Evolutionary conservation across 768 basidiomycete genomes (phyloP).

Genomic region (Amanita polypyramis): DNA sequence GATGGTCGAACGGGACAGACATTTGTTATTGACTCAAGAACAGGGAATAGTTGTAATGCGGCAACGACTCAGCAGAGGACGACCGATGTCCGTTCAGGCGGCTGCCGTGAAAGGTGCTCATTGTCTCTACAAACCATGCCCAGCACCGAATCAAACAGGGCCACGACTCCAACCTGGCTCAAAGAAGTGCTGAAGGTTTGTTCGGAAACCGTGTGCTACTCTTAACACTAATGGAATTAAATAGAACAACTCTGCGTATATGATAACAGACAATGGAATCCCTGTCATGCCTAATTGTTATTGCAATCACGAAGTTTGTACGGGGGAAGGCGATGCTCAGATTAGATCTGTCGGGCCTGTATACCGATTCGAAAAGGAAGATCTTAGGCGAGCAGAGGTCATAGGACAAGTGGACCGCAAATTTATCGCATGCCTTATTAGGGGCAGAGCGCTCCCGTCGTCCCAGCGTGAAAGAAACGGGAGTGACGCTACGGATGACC

Average conservation of each 20-base stretch:
- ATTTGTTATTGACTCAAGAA: conserved; percentile 55
- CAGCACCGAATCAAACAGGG: conserved; percentile 8
- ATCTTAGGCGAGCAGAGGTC: conserved; percentile 47
- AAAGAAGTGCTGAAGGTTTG: conserved; percentile 45
- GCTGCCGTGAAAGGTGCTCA: conserved; percentile 16
- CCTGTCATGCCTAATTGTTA: conserved; percentile 12
- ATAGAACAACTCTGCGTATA: conserved; percentile 51
- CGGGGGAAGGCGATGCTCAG: conserved; percentile 3
- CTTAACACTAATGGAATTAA: background rate
- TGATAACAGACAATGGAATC: conserved; percentile 36
- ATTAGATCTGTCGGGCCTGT: background rate
- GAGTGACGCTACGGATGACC: conserved; percentile 11
- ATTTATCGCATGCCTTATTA: conserved; percentile 71
- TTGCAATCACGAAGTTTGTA: background rate
- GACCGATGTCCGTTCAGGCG: conserved; percentile 7
- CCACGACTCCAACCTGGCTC: conserved; percentile 52
- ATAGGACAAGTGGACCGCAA: conserved; percentile 86
- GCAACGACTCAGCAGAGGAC: conserved; percentile 10
- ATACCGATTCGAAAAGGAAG: conserved; percentile 23
- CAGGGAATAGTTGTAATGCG: conserved; percentile 52
- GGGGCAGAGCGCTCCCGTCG: conserved; percentile 12
- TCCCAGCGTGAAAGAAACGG: conserved; percentile 5
- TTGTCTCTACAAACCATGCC: conserved; percentile 8
- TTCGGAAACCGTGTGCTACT: background rate
- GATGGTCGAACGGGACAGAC: conserved; percentile 52